A percentile compares a stretch with the other conserved stretches of the same genome.
These are phyloP conservation scores for Arthromyces matolae DNA, from an alignment of 768 basidiomycete species.

Conservation along the genomic window DNA sequence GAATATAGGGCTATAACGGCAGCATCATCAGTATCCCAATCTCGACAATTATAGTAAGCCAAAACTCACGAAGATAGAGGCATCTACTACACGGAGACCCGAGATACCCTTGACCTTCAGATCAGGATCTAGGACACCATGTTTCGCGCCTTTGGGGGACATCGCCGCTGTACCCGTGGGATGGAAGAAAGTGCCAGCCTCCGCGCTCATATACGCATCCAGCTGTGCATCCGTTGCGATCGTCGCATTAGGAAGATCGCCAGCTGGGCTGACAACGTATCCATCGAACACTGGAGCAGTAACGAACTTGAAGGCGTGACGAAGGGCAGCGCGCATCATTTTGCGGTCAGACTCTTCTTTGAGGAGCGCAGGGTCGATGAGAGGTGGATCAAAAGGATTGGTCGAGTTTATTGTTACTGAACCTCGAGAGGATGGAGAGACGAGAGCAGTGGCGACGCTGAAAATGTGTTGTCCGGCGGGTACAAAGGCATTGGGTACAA, in stretches of 20 bases:
- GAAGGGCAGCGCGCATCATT: slow-evolving; percentile 13
- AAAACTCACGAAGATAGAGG: slow-evolving; percentile 24
- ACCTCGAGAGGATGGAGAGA: slow-evolving; percentile 26
- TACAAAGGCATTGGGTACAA: slow-evolving; percentile 13
- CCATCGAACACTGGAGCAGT: slow-evolving; percentile 6
- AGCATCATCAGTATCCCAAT: slow-evolving; percentile 2
- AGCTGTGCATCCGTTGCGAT: slow-evolving; percentile 23
- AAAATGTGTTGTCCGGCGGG: slow-evolving; percentile 19
- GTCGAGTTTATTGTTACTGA: slow-evolving; percentile 19
- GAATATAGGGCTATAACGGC: slow-evolving; percentile 23
- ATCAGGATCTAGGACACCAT: slow-evolving; percentile 18
- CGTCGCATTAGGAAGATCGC: slow-evolving; percentile 11
- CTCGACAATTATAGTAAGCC: background rate
- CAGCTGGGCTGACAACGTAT: slow-evolving; percentile 10
- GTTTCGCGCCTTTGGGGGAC: slow-evolving; percentile 21
- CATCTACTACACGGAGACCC: slow-evolving; percentile 36
- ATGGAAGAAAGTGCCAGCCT: slow-evolving; percentile 25
- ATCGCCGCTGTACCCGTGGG: slow-evolving; percentile 29
- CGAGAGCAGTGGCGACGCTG: slow-evolving; percentile 16
- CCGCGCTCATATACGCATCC: slow-evolving; percentile 21
- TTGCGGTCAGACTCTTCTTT: slow-evolving; percentile 6
- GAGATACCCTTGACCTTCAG: slow-evolving; percentile 31
- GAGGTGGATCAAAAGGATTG: slow-evolving; percentile 12
- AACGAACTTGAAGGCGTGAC: slow-evolving; percentile 13
- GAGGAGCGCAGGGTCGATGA: slow-evolving; percentile 14